Evolutionary conservation across 768 basidiomycete species (phyloP).

Genomic region (Cystobasidium tubakii): DNA sequence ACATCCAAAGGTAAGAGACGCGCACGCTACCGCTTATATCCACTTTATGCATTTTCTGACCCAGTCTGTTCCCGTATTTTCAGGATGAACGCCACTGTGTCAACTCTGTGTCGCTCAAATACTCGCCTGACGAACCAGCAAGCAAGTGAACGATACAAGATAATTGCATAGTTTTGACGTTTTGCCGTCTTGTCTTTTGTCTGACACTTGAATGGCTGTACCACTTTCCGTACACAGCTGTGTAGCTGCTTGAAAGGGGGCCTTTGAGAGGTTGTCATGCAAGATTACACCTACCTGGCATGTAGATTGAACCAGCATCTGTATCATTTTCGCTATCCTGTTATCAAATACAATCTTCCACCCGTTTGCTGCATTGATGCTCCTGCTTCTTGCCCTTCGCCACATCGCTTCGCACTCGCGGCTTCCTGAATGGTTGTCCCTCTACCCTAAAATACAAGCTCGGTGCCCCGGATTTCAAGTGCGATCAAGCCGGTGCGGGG

Average conservation of each 20-base stretch:
- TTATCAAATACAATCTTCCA: too few relatives aligned
- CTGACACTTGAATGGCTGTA: background rate
- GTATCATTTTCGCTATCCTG: too few relatives aligned
- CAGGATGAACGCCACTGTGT: constrained; percentile 42
- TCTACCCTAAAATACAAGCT: background rate
- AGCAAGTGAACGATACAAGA: background rate
- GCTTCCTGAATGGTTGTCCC: too few relatives aligned
- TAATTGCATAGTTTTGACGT: too few relatives aligned
- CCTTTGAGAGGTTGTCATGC: too few relatives aligned
- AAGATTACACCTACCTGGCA: too few relatives aligned
- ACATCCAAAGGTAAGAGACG: background rate
- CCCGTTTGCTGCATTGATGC: too few relatives aligned
- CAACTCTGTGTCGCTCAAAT: constrained; percentile 41
- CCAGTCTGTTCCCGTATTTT: constrained; percentile 19
- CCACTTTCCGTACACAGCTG: too few relatives aligned
- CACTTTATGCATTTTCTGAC: too few relatives aligned
- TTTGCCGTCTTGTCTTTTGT: background rate
- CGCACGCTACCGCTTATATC: too few relatives aligned
- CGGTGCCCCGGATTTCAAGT: background rate
- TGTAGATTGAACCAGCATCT: too few relatives aligned
- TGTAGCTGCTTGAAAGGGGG: too few relatives aligned
- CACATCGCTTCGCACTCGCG: background rate
- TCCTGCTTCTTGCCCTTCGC: background rate
- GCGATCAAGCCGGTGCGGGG: background rate
- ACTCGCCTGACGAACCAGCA: constrained; percentile 8